Evolutionary conservation across 768 basidiomycete genomes (phyloP).

Genomic region (Suillus spraguei): DNA sequence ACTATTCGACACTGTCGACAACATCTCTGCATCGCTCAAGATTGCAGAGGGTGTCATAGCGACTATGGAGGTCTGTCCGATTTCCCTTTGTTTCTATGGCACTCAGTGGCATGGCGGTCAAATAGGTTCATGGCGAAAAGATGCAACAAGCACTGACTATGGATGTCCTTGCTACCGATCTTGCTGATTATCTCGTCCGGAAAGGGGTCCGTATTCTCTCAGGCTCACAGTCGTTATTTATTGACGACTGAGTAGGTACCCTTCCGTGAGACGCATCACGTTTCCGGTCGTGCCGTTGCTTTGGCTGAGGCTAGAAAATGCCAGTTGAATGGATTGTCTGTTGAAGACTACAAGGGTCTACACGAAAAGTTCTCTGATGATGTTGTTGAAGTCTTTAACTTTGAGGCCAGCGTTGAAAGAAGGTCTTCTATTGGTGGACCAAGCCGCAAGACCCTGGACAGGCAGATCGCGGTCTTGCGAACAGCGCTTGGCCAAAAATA

Average conservation of each 20-base stretch:
- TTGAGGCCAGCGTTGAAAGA: conserved; percentile 94
- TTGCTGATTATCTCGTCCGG: conserved; percentile 97
- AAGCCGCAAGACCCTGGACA: conserved; percentile 77
- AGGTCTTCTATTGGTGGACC: conserved; percentile 92
- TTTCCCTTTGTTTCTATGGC: conserved; percentile 2
- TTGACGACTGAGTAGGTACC: conserved; percentile 64
- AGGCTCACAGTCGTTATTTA: conserved; percentile 8
- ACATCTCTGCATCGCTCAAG: conserved; percentile 81
- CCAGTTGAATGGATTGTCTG: conserved; percentile 78
- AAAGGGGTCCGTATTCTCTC: conserved; percentile 76
- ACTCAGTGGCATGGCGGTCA: neutral
- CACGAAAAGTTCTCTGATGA: conserved; percentile 81
- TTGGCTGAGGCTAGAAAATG: conserved; percentile 84
- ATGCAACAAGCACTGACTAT: conserved; percentile 92
- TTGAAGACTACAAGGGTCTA: conserved; percentile 78
- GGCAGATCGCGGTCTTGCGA: conserved; percentile 82
- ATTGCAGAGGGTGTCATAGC: conserved; percentile 95
- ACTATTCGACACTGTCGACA: conserved; percentile 92
- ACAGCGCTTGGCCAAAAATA: conserved; percentile 44
- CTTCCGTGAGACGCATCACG: conserved; percentile 98
- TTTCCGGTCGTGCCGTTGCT: conserved; percentile 95
- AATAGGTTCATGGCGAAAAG: conserved; percentile 83
- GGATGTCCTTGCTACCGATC: conserved; percentile 98
- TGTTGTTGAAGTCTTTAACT: conserved; percentile 85
- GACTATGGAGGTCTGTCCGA: conserved; percentile 73